Evolutionary conservation across 2,329 filamentous ascomycete genomes (phyloP).

Genomic region (Fusarium nurragi): DNA sequence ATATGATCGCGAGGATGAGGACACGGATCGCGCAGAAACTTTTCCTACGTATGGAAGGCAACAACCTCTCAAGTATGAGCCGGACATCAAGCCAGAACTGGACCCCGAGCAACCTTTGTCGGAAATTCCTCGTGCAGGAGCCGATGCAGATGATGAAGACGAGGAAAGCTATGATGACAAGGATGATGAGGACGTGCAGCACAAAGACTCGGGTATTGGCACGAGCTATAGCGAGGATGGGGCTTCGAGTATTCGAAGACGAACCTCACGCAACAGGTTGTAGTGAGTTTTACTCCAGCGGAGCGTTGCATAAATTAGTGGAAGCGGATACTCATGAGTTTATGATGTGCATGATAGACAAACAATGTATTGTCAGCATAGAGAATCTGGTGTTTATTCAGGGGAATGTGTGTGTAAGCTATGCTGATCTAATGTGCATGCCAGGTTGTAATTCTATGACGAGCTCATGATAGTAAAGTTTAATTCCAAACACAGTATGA

Average conservation of each 20-base stretch:
- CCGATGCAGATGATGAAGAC: conserved; percentile 59
- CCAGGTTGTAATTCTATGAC: conserved; percentile 29
- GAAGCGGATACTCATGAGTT: conserved; percentile 19
- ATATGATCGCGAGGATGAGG: conserved; percentile 44
- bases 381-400: background rate
- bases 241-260: conserved; percentile 45
- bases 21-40: conserved; percentile 55
- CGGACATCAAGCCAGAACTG: conserved; percentile 50
- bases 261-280: conserved; percentile 42
- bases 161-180: conserved; percentile 51
- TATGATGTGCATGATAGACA: background rate
- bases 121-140: conserved; percentile 49
- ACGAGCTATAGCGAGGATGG: conserved; percentile 61
- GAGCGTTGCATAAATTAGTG: conserved; percentile 2
- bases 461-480: conserved; percentile 24
- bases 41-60: conserved; percentile 57
- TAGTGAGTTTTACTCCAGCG: conserved; percentile 17
- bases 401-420: background rate
- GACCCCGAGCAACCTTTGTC: conserved; percentile 46
- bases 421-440: conserved; percentile 1
- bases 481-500: background rate
- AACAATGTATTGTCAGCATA: conserved; percentile 1
- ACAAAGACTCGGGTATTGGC: conserved; percentile 61
- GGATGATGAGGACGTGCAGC: conserved; percentile 41
- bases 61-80: conserved; percentile 54